A percentile compares a stretch with the other conserved stretches of the same genome.
These are phyloP conservation scores for Vitis vinifera DNA, from an alignment of 164 flowering plant species.

Conservation along the genomic window ASM3070453v1 NC_081811.1:25845001-25845500, in stretches of 20 bases:
- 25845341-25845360: constrained; percentile 19
- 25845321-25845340: constrained; percentile 1
- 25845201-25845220: constrained; percentile 1
- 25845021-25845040: constrained; percentile 60
- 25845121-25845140: constrained; percentile 42
- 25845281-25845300: constrained; percentile 11
- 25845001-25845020: constrained; percentile 38
- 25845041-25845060: constrained; percentile 29
- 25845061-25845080: constrained; percentile 25
- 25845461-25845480: constrained; percentile 18
- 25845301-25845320: constrained; percentile 4
- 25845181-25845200: constrained; percentile 29
- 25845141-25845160: constrained; percentile 25
- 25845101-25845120: constrained; percentile 59
- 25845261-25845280: constrained; percentile 15
- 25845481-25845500: constrained; percentile 14
- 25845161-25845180: constrained; percentile 29
- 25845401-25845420: constrained; percentile 18
- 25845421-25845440: constrained; percentile 34
- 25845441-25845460: constrained; percentile 16
- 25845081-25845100: constrained; percentile 53
- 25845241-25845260: constrained; percentile 5
- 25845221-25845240: background rate
- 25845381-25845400: constrained; percentile 1
- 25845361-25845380: constrained; percentile 11